phyloP scores from a whole-genome alignment of 2,329 filamentous ascomycete genomes.

The Colletotrichum spinosum region DNA sequence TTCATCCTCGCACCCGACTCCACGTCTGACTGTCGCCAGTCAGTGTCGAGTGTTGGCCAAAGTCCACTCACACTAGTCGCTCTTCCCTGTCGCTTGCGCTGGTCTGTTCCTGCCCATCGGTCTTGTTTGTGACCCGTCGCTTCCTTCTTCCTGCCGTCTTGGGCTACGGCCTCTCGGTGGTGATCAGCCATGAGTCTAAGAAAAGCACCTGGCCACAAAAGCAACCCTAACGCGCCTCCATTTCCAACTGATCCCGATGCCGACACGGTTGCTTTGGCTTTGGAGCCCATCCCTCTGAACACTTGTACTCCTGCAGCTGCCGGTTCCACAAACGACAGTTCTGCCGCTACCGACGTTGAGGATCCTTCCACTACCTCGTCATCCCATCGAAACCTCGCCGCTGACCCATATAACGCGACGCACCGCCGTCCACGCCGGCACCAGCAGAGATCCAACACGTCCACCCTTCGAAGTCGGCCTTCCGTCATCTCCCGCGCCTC shows the following conservation, averaged over 20 bases:
- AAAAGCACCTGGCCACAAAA: conserved; percentile 35
- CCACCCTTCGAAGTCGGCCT: conserved; percentile 27
- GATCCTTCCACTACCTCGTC: conserved; percentile 21
- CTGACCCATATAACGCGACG: conserved; percentile 34
- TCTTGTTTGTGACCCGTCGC: conserved; percentile 29
- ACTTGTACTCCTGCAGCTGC: conserved; percentile 10
- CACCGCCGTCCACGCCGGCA: conserved; percentile 15
- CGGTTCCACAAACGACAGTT: conserved; percentile 20
- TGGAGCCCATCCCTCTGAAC: conserved; percentile 24
- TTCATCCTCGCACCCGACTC: conserved; percentile 12
- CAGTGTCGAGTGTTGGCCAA: conserved; percentile 7
- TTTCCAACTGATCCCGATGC: conserved; percentile 31
- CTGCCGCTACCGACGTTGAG: conserved; percentile 14
- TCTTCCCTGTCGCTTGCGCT: conserved; percentile 27
- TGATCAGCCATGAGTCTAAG: conserved; percentile 32
- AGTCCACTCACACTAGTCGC: conserved; percentile 26
- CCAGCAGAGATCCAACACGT: conserved; percentile 12
- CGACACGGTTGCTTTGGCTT: conserved; percentile 32
- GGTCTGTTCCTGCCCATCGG: conserved; percentile 8
- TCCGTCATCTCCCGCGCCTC: conserved; percentile 23
- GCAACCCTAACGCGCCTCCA: conserved; percentile 21
- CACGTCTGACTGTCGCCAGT: conserved; percentile 7
- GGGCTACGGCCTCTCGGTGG: conserved; percentile 26
- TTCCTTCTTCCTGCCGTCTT: conserved; percentile 27
- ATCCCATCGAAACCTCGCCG: conserved; percentile 13